These are phyloP conservation scores for Pseudogymnoascus verrucosus DNA, from an alignment of 2,329 filamentous ascomycete species.

Conservation along the genomic window DNA sequence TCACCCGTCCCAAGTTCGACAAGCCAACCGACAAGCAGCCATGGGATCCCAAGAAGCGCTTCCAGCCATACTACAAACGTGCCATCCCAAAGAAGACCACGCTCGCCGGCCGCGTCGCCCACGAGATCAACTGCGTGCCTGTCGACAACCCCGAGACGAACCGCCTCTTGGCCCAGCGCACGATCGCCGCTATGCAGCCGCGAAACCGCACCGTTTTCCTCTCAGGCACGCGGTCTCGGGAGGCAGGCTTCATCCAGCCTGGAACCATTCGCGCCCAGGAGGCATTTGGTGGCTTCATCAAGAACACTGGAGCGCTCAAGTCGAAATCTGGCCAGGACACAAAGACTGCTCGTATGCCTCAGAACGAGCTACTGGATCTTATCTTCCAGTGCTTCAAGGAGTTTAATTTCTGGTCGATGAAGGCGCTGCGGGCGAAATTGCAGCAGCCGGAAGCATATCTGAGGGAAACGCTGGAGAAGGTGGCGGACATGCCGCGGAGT, in stretches of 20 bases:
- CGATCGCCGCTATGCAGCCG: constrained; percentile 51
- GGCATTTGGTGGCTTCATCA: constrained; percentile 47
- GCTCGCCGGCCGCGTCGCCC: constrained; percentile 62
- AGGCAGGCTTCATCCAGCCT: constrained; percentile 45
- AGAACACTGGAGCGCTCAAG: constrained; percentile 41
- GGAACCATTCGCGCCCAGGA: constrained; percentile 39
- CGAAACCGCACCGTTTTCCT: constrained; percentile 44
- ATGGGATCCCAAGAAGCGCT: constrained; percentile 42
- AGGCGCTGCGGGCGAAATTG: constrained; percentile 66
- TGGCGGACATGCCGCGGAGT: constrained; percentile 74
- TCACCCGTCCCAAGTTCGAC: constrained; percentile 37
- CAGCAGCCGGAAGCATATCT: constrained; percentile 91
- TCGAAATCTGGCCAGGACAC: constrained; percentile 60
- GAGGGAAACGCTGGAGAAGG: constrained; percentile 72
- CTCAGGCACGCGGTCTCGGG: constrained; percentile 11
- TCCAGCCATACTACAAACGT: constrained; percentile 58
- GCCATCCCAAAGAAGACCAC: constrained; percentile 77
- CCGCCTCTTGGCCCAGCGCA: constrained; percentile 49
- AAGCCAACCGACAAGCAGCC: constrained; percentile 36
- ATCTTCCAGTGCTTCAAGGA: constrained; percentile 77
- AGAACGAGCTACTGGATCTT: constrained; percentile 78
- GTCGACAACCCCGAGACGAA: constrained; percentile 64
- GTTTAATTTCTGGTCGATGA: constrained; percentile 93
- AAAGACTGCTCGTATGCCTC: constrained; percentile 84
- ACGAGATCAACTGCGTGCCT: constrained; percentile 69